These are phyloP conservation scores for Arthrinium phaeospermum DNA, from an alignment of 2,329 filamentous ascomycete genomes.

Conservation along the genomic window DNA sequence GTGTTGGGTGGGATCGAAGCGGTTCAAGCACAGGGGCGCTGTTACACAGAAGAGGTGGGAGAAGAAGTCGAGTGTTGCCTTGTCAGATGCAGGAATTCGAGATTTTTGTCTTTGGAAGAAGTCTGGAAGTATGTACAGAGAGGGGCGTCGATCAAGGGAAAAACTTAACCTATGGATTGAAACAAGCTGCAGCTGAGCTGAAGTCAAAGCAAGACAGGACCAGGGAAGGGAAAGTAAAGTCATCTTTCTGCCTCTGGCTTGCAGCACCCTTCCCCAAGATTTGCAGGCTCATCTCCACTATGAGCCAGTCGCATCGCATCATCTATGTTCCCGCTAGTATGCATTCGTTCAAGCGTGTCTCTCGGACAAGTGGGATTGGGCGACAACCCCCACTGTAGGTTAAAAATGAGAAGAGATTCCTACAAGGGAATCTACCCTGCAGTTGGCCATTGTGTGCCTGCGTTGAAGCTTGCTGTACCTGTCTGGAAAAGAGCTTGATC, in stretches of 20 bases:
- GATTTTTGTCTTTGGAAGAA: neutral
- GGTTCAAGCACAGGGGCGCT: slow-evolving; percentile 11
- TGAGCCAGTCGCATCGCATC: slow-evolving; percentile 17
- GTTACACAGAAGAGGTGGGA: neutral
- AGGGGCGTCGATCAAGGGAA: neutral
- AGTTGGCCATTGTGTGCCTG: slow-evolving; percentile 5
- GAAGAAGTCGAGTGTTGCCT: slow-evolving; percentile 1
- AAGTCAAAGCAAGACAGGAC: slow-evolving; percentile 15
- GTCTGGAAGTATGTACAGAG: neutral
- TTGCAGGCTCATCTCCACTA: slow-evolving; percentile 13
- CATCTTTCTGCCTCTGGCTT: neutral
- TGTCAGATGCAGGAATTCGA: slow-evolving; percentile 13
- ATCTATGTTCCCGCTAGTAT: slow-evolving; percentile 20
- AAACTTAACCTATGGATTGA: slow-evolving; percentile 4
- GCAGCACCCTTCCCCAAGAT: slow-evolving; percentile 13
- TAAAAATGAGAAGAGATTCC: neutral
- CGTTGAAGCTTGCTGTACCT: slow-evolving; percentile 6
- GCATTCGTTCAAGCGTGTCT: neutral
- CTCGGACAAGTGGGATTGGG: slow-evolving; percentile 1
- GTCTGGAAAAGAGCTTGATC: slow-evolving; percentile 7
- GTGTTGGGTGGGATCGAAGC: neutral
- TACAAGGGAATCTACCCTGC: neutral
- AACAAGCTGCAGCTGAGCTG: slow-evolving; percentile 15
- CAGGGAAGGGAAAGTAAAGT: neutral
- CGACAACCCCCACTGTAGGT: slow-evolving; percentile 4